Base-by-base conservation (phyloP, 106 monocot genomes). In the Narthecium ossifragum region DNA sequence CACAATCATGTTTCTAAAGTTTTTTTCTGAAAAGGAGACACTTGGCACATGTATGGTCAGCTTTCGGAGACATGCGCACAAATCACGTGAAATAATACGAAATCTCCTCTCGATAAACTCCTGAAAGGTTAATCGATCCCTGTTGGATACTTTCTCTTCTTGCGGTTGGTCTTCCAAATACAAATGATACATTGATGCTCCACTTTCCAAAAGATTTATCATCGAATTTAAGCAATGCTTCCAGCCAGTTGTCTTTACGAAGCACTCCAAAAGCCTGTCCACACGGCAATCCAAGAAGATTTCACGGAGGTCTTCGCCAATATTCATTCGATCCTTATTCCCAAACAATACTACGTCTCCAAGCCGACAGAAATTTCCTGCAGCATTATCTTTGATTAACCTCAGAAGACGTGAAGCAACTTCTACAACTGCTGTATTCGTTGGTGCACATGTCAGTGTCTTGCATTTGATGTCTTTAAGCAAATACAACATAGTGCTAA, bases 391-490 rank as follows among this genome's bases (percentile, higher is more conserved):
- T 6, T 52, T 68, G 4, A 76, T 0, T 31, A 85, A 28, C n/a
- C 26, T 60, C 22, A 78, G 20, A 2, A 82, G 21, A 7, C 90
- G 81, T 0, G 57, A 73, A 0, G 78, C 73, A 15, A 90, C 67
- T 61, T 85, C 75, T 37, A 39, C 23, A 0, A 85, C 61, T n/a
- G 90, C 90, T 8, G 51, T 68, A 45, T 90, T 90, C 23, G 90
- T 90, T 0, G 91, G 86, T 8, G 92, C 75, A 17, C 86, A 86
- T 2, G 74, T 55, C 7, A 87, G 46, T 5, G 75, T 72, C 36
- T 70, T 80, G 70, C 56, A 56, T 22, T 56, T 54, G 8, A 24
- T 36, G 13, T 34, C 13, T 32, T 52, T 29, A 22, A 86, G 69
- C 0, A 45, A 11, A 15, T 39, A 70, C 4, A 92, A 26, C 34